Percentiles rank a stretch among this genome's conserved stretches.
Evolutionary conservation across 345 rosid genomes (phyloP).

Genomic region (Murraya paniculata): DNA sequence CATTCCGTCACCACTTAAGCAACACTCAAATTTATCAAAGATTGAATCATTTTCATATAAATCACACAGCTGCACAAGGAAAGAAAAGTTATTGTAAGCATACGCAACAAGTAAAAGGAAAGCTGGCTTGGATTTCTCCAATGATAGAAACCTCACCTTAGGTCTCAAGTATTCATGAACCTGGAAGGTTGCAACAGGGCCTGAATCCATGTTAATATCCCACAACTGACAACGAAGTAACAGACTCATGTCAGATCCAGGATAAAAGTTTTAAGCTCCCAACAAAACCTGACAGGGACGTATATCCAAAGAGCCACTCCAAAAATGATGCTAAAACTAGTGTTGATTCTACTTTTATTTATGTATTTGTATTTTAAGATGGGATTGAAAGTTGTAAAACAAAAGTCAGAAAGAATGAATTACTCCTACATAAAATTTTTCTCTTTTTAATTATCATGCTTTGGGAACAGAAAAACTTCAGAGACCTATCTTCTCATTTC

Average conservation of each 20-base stretch:
- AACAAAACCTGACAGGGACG: not conserved
- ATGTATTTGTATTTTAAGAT: too few species aligned
- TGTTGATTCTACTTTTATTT: too few species aligned
- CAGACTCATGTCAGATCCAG: conserved; percentile 11
- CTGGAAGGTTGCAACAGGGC: conserved; percentile 84
- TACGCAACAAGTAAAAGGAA: not conserved
- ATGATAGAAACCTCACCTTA: conserved; percentile 47
- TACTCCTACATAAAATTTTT: not conserved
- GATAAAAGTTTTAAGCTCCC: not conserved
- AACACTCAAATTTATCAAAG: conserved; percentile 98
- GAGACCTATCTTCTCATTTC: not conserved
- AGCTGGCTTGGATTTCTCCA: not conserved
- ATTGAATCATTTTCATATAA: conserved; percentile 96
- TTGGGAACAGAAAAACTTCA: not conserved
- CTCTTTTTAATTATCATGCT: not conserved
- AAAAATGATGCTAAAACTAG: not conserved
- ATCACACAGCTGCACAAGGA: conserved; percentile 78
- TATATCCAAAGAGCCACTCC: not conserved
- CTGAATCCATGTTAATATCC: conserved; percentile 93
- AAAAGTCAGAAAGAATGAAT: not conserved
- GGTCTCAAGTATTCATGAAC: conserved; percentile 81
- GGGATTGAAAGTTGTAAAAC: not conserved
- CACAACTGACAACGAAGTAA: conserved; percentile 46
- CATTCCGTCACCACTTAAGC: conserved; percentile 86
- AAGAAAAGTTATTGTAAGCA: conserved; percentile 18